phyloP scores from a whole-genome alignment of 768 basidiomycete species.

The Pisolithus marmoratus region DNA sequence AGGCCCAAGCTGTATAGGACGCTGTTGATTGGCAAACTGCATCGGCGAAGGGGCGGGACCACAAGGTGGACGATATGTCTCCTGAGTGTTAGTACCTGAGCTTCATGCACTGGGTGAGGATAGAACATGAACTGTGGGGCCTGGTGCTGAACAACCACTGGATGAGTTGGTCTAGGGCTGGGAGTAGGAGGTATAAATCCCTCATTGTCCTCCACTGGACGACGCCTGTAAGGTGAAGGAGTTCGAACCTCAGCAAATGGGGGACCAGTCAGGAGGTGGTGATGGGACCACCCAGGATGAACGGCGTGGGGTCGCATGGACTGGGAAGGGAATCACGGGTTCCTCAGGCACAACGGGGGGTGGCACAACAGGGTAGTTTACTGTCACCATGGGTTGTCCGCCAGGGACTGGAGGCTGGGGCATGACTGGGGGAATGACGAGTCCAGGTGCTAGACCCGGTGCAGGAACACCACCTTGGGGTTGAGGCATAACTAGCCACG shows the following conservation, averaged over 20 bases:
- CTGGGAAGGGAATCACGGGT: conserved; percentile 20
- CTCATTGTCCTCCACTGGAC: conserved; percentile 10
- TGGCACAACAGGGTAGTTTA: conserved; percentile 20
- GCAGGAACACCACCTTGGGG: neutral
- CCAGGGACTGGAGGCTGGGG: conserved; percentile 7
- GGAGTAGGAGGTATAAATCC: conserved; percentile 13
- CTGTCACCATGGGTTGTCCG: conserved; percentile 12
- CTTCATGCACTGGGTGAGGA: conserved; percentile 1
- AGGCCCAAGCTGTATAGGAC: conserved; percentile 11
- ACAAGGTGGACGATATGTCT: conserved; percentile 12
- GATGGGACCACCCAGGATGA: conserved; percentile 24
- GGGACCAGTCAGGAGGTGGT: conserved; percentile 10
- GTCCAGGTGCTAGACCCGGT: conserved; percentile 4
- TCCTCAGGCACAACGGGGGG: conserved; percentile 3
- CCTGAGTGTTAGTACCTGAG: conserved; percentile 22
- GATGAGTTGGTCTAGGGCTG: neutral
- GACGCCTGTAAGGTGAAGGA: conserved; percentile 4
- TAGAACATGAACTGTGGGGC: neutral
- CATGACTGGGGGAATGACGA: conserved; percentile 21
- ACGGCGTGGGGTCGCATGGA: conserved; percentile 21
- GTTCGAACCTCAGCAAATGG: conserved; percentile 7
- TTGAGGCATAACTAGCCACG: conserved; percentile 19
- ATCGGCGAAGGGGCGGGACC: conserved; percentile 10
- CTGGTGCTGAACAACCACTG: neutral
- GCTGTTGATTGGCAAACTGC: neutral